phyloP scores from a whole-genome alignment of 805 yeast genomes.

The Nakazawaea ernobii region DNA sequence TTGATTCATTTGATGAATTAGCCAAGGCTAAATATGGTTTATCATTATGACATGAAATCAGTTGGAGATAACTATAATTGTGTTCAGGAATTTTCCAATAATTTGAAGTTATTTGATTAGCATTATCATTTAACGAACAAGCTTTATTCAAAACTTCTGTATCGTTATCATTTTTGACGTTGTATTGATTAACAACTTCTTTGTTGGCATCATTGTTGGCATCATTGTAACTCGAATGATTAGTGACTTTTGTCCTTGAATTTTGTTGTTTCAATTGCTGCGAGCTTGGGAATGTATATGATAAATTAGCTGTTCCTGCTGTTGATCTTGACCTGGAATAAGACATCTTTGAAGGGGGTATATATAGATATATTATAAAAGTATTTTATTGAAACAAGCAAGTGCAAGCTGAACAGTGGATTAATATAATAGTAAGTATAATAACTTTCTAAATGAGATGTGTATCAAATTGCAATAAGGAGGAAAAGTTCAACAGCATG shows the following conservation, averaged over 20 bases:
- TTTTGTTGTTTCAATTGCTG: no score
- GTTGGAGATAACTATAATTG: conserved; percentile 33
- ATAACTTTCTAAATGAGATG: not conserved
- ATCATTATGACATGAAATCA: conserved; percentile 29
- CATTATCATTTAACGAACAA: conserved; percentile 29
- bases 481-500: no score
- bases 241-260: no score
- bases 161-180: not conserved
- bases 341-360: no score
- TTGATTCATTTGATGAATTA: conserved; percentile 38
- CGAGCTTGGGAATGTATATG: no score
- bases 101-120: conserved; percentile 25
- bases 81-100: conserved; percentile 26
- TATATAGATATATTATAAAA: no score
- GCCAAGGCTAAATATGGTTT: conserved; percentile 46
- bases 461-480: no score
- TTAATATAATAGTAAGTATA: not conserved
- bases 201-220: not conserved
- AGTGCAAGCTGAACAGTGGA: no score
- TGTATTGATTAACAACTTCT: not conserved
- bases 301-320: no score
- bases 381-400: no score
- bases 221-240: not conserved
- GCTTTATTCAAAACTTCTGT: conserved; percentile 29
- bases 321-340: no score